These are phyloP conservation scores for Pneumocystis jirovecii DNA, from an alignment of 1,139 yeast genomes.

Conservation along the genomic window DNA sequence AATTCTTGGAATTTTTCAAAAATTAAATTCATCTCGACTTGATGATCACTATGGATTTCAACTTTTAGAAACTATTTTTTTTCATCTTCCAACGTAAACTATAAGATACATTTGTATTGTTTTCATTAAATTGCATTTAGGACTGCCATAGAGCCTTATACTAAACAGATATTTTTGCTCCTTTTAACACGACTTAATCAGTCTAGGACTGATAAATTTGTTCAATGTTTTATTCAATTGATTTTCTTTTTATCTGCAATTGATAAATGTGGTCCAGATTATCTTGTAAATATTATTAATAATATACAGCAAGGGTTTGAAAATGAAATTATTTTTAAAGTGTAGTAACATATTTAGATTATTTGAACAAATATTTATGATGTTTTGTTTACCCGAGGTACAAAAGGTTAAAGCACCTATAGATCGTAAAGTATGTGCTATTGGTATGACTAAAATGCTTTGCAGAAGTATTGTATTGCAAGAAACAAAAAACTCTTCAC, in stretches of 20 bases:
- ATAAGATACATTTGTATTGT: neutral
- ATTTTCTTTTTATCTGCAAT: slow-evolving; percentile 49
- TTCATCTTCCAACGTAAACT: slow-evolving; percentile 36
- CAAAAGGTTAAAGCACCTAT: slow-evolving; percentile 48
- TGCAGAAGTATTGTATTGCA: slow-evolving; percentile 24
- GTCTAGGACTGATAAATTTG: slow-evolving; percentile 68
- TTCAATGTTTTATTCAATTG: slow-evolving; percentile 43
- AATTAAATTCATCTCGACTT: slow-evolving; percentile 67
- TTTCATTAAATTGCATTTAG: slow-evolving; percentile 1
- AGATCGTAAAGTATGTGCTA: slow-evolving; percentile 60
- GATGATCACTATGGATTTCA: slow-evolving; percentile 79
- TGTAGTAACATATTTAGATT: slow-evolving; percentile 29
- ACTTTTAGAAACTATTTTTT: slow-evolving; percentile 52
- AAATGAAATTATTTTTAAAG: neutral
- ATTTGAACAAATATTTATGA: slow-evolving; percentile 48
- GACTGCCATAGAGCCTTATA: slow-evolving; percentile 34
- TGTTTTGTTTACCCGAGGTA: slow-evolving; percentile 55
- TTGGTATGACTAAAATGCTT: slow-evolving; percentile 57
- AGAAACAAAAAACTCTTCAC: slow-evolving; percentile 10
- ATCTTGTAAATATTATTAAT: slow-evolving; percentile 44
- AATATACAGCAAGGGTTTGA: slow-evolving; percentile 34
- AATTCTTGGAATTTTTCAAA: slow-evolving; percentile 90
- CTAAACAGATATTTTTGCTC: slow-evolving; percentile 60
- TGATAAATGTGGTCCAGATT: slow-evolving; percentile 33
- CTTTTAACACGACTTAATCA: slow-evolving; percentile 66